Base-by-base conservation (phyloP, 768 basidiomycete genomes). In the Auricularia sp. region DNA sequence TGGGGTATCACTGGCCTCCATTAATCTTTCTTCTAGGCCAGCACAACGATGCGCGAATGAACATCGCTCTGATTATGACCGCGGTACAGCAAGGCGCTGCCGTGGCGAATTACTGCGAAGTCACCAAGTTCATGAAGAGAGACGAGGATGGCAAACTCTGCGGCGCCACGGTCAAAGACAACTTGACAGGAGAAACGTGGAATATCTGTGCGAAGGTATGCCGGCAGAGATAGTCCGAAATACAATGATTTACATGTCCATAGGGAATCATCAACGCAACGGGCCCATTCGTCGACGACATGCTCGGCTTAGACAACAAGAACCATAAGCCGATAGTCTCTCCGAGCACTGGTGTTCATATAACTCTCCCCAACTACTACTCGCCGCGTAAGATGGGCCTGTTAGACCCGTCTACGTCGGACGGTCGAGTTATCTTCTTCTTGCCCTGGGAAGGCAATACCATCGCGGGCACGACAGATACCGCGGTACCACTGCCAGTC, bases 41-140 rank as follows among this genome's bases (percentile, higher is more conserved):
- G 77, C 96, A 99, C 76, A 99, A 99, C 71, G 97, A 99, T 70
- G 89, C 96, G 1, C 85, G 96, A 14, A 99, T 98, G 97, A 99
- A 99, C 78, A 84, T 96, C 63, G 93, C 96, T 0, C 80, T 99
- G 36, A 83, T 96, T 70, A 86, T 98, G 85, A 97, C 89, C 18
- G 97, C 96, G 3, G 91, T 98, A 54, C 90, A 93, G 71, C 84
- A 90, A 62, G 95, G 95, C 54, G 93, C 95, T 3, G 82, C 82
- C 7, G 87, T 89, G 18, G 86, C 88, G 60, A 99, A 98, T 79
- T 91, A 99, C 77, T 86, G 85, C 72, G 89, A 94, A 71, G 93
- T 97, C 61, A 87, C 85, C 11, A 74, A 79, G 2, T 79, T 99
- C 3, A 82, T 86, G 75, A 96, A 96, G 76, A 68, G 71, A 42